Conservation (phyloP, 2,329 filamentous ascomycete genomes). For the Fusarium praegraminearum region DNA sequence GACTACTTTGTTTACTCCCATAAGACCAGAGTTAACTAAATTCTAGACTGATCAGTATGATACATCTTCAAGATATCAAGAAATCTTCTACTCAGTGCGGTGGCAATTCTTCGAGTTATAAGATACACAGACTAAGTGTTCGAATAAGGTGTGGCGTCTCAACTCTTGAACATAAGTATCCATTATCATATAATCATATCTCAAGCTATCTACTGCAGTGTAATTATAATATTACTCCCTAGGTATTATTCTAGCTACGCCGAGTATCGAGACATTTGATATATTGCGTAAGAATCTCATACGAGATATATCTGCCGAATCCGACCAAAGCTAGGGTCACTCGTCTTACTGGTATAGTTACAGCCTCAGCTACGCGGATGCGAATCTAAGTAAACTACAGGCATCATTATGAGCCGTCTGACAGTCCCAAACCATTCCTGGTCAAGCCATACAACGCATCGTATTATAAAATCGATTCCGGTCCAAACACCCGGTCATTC, state of each 20-base stretch:
- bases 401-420: slow-evolving; percentile 63
- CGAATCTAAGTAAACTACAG: background rate
- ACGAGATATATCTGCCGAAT: background rate
- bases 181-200: no score
- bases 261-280: background rate
- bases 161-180: background rate
- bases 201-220: no score
- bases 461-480: slow-evolving; percentile 74
- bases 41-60: no score
- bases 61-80: no score
- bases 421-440: background rate
- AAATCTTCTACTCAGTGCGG: no score
- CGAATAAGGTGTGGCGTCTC: background rate
- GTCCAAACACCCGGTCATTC: slow-evolving; percentile 67
- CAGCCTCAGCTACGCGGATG: background rate
- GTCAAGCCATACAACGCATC: slow-evolving; percentile 64
- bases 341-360: background rate
- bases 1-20: no score
- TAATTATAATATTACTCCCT: no score
- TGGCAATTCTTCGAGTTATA: no score
- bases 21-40: no score
- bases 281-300: background rate
- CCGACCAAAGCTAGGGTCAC: background rate
- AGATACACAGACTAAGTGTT: no score
- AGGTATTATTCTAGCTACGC: no score